Evolutionary conservation across 2,329 filamentous ascomycete species (phyloP), one percentile per base, ranked within the genome.

Genomic region (Sporothrix pallida): DNA sequence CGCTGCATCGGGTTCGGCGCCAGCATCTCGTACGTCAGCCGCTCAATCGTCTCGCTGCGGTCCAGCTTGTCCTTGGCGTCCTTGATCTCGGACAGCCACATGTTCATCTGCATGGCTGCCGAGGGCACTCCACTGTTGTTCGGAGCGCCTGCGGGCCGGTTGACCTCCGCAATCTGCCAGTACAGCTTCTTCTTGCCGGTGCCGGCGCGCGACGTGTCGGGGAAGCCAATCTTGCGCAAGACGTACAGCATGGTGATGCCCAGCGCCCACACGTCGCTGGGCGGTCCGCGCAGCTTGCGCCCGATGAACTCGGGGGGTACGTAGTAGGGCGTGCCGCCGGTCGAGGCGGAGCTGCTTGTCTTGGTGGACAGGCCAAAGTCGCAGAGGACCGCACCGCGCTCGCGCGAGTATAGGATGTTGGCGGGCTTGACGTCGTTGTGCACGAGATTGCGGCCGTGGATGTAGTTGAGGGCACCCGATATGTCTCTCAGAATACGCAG

Each of bases 381-480:
- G 79, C 88, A 90, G 44, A 90, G 84, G 2, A 89, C 87, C 48
- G 87, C 88, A 6, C 88, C 88, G 12, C 87, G 84, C 54, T 89
- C 86, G 42, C 83, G 83, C 15, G 87, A 89, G 80, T 89, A 90
- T 46, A 90, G 81, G 72, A 90, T 89, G 75, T 90, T 90, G 76
- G 85, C 86, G 1, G 88, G 88, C 79, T 90, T 90, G 80, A 90
- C 88, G 79, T 90, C 88, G 80, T 90, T 90, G 80, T 90, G 88
- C 13, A 89, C 86, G 26, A 87, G 81, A 72, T 83, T 82, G 72
- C 85, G 84, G 68, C 82, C 81, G 79, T 90, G 88, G 48, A 90
- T 83, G 78, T 89, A 89, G 78, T 85, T 82, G 60, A 90, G 81
- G 1, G 87, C 88, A 75, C 84, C 82, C 23, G 85, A 80, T 70